Evolutionary conservation across 768 basidiomycete species (phyloP), one percentile per base, ranked within the genome.

Genomic region (Calocybe cyanea): DNA sequence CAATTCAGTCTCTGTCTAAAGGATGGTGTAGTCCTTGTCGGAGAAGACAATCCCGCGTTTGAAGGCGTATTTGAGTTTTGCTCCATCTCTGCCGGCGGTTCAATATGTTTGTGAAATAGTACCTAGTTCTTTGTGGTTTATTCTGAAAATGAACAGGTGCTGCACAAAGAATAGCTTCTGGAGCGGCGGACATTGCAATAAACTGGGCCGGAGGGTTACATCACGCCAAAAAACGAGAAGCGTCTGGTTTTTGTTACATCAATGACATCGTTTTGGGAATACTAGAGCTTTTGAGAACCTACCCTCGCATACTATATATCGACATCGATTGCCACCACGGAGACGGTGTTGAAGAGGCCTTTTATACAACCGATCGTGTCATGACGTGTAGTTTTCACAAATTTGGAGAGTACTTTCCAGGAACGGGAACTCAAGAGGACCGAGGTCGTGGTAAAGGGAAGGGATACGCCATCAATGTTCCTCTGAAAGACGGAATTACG

Each of bases 291-390:
- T 69, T 95, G 23, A 80, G 93, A 54, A 80, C 73, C 43, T 82
- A 82, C 60, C 76, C 89, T 1, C 84, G 96, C 43, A 95, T 99
- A 7, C 71, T 99, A 21, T 98, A 99, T 63, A 86, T 99, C 63
- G 95, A 99, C 67, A 94, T 98, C 46, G 96, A 98, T 64, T 92
- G 93, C 38, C 96, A 98, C 61, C 96, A 99, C 63, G 95, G 96
- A 18, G 96, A 98, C 61, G 95, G 95, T n/a, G 96, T 98, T 28
- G 96, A 99, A 57, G 96, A 98, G 61, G 96, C 95, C 1, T 97
- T 98, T 70, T 97, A 96, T 63, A 95, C 91, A 28, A 95, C 92
- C 1, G 91, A 98, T 63, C 76, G 96, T 39, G 96, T 98, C 56
- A 93, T 97, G 88, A 97, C 95, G 4, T 88, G 85, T 57, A 91